Percentiles rank a stretch among this genome's conserved stretches.
Evolutionary conservation across 2,329 filamentous ascomycete species (phyloP).

Genomic region (Trichoderma endophyticum): DNA sequence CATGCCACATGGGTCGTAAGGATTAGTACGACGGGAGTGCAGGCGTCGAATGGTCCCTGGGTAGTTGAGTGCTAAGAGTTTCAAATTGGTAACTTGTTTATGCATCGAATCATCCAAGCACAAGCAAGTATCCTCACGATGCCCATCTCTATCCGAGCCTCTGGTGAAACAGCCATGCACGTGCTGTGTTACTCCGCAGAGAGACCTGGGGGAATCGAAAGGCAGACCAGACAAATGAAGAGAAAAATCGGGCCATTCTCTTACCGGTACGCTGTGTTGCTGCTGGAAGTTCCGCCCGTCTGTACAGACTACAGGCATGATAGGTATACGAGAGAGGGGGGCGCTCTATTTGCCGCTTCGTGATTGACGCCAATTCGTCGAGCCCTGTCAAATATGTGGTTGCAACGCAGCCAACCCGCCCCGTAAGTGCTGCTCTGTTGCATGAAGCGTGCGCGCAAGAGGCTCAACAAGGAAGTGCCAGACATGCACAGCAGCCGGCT

Average conservation of each 20-base stretch:
- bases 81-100: neutral
- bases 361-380: neutral
- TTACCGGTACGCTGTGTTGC: neutral
- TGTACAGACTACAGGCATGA: neutral
- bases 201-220: neutral
- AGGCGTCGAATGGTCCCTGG: neutral
- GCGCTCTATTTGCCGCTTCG: neutral
- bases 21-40: neutral
- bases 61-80: neutral
- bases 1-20: neutral
- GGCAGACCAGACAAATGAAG: neutral
- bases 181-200: neutral
- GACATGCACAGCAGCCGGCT: neutral
- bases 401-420: neutral
- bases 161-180: neutral
- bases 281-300: neutral
- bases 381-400: neutral
- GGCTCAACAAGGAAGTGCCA: constrained; percentile 7
- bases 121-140: neutral
- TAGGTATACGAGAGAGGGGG: neutral
- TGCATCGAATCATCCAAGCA: neutral
- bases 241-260: neutral
- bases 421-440: neutral
- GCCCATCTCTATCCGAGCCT: neutral
- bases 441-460: neutral